phyloP scores from a whole-genome alignment of 2,329 filamentous ascomycete genomes.

The Fusarium citri region DNA sequence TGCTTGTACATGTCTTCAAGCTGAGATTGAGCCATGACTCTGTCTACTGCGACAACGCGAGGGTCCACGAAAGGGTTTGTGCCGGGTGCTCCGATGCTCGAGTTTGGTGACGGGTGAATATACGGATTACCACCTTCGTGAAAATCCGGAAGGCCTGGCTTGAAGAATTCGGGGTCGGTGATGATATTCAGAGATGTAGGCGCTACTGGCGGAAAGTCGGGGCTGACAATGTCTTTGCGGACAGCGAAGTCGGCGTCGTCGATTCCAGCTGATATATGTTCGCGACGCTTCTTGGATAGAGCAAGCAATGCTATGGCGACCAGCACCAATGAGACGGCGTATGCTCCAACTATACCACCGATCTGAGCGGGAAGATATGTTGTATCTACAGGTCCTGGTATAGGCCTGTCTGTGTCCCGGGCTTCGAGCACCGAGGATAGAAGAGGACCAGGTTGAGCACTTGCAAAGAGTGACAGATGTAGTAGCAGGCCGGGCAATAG shows the following conservation, averaged over 20 bases:
- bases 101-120: conserved; percentile 59
- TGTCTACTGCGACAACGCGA: conserved; percentile 78
- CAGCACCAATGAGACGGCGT: conserved; percentile 80
- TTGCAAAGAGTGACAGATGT: conserved; percentile 44
- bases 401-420: conserved; percentile 65
- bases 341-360: conserved; percentile 84
- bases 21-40: conserved; percentile 79
- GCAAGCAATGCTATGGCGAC: conserved; percentile 75
- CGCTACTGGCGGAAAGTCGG: conserved; percentile 38
- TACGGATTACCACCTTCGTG: conserved; percentile 53
- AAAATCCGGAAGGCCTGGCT: conserved; percentile 62
- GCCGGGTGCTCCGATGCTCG: conserved; percentile 63
- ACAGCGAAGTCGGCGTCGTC: conserved; percentile 61
- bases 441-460: conserved; percentile 49
- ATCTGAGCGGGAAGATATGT: conserved; percentile 82
- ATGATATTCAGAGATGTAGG: conserved; percentile 32
- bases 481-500: conserved; percentile 48
- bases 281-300: conserved; percentile 67
- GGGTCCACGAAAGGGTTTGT: conserved; percentile 81
- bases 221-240: conserved; percentile 38
- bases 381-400: conserved; percentile 70
- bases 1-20: conserved; percentile 92
- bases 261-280: conserved; percentile 64
- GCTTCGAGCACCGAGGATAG: conserved; percentile 42
- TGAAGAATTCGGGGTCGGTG: conserved; percentile 47